Evolutionary conservation across 805 yeast species (phyloP), one percentile per base, ranked within the genome.

Genomic region (Suhomyces sp.): DNA sequence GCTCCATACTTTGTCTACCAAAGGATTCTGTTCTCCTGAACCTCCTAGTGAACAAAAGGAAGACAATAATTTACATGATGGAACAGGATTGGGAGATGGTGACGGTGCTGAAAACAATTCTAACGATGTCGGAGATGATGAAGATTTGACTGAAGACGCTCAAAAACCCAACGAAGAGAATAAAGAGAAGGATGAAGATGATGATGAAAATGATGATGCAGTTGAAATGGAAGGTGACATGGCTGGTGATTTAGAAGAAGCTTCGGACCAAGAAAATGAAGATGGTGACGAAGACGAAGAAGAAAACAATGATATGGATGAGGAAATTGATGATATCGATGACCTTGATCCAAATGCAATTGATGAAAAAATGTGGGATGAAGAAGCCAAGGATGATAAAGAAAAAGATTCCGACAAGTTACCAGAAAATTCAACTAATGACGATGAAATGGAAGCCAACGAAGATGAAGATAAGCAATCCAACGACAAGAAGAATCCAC

Each of bases 281-380:
- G 80, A 77, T 0, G 63, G 58, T 3, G 71, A 60, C 1, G 78
- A 47, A 16, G 50, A 58, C 3, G 64, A 58, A 5, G 63, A 51
- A 4, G 60, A 81, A 5, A 82, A 48, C 5, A 51, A 84, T 29
- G 95, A 86, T 2, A 52, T 86, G 36, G 96, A 90, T 53, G 96
- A 90, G 45, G 91, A 88, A 53, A 73, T 88, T 26, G 97, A 91
- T 45, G 86, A 90, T 51, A 63, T 91, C 20, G 95, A 86, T 56
- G 95, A 88, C 38, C 69, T 83, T 44, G 98, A 90, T 68, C 96
- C 96, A 2, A 87, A 88, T 60, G 95, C 96, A 3, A 79, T 91
- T 32, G 98, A 91, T 56, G 97, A 91, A 47, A 91, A 88, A 63
- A 88, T 88, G 96, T 91, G 98, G 96, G 93, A 91, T 52, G 97